Evolutionary conservation across 2,329 filamentous ascomycete genomes (phyloP), one percentile per base, ranked within the genome.

Genomic region (Davidsoniella australis): DNA sequence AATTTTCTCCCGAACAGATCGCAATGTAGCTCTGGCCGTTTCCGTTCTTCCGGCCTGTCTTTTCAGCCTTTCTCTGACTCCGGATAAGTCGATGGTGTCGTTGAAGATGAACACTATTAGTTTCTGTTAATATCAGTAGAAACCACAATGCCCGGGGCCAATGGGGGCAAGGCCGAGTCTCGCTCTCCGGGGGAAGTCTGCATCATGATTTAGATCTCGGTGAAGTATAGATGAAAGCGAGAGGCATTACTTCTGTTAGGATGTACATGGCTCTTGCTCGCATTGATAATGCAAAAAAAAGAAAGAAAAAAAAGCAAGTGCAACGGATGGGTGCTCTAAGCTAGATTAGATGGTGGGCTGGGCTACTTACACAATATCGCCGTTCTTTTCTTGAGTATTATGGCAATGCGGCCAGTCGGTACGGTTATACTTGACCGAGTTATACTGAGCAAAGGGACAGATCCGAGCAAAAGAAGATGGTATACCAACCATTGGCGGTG

Each of bases 1-100:
- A 52, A 38, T 52, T 52, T 17, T 52, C 50, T 17, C 47, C 42
- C 5, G 50, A 52, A 29, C 50, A 52, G 16, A 52, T 52, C 5
- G 50, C 50, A 39, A 52, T 52, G 9, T 52, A 52, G 37, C 50
- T 52, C 23, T 52, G 50, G 36, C 50, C 50, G 39, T 52, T 45
- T 18, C 41, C 47, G 41, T 52, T 52, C 29, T 52, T 52, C 8
- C 50, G 42, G 14, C 47, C 46, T 9, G 43, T 52, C 29, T 52
- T 52, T n/a, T 52, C 50, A 9, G 41, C 46, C 37, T 49, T 48
- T 23, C 50, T 39, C 39, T 49, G 50, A 42, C 46, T 49, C 8
- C 50, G 46, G 17, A 52, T 52, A 6, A 52, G 47, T n/a, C 50
- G 50, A 44, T 52, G 50, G 8, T 52, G 50, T 16, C 50, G 50